These are phyloP conservation scores for Rhododendron simsii DNA, from an alignment of 148 eudicot genomes.

Conservation along the genomic window DNA sequence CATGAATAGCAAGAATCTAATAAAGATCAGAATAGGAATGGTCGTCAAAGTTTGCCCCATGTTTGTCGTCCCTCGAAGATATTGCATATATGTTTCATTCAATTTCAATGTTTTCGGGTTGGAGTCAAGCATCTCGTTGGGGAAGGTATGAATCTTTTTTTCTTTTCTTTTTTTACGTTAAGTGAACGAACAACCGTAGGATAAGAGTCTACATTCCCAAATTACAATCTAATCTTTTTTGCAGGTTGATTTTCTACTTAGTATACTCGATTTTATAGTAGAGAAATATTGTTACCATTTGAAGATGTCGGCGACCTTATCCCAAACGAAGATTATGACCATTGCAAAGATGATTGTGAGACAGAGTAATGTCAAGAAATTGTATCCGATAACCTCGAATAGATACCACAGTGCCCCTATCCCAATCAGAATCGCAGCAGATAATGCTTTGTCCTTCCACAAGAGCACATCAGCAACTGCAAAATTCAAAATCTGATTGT, in stretches of 20 bases:
- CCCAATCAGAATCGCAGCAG: conserved; percentile 28
- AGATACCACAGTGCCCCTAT: conserved; percentile 37
- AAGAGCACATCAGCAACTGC: conserved; percentile 41
- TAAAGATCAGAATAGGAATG: no score
- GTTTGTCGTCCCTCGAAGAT: no score
- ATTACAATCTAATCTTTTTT: no score
- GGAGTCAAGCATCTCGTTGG: no score
- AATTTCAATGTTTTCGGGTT: no score
- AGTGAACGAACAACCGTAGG: no score
- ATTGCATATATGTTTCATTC: no score
- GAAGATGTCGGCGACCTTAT: conserved; percentile 23
- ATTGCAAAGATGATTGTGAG: conserved; percentile 35
- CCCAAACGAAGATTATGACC: conserved; percentile 38
- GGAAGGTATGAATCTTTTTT: no score
- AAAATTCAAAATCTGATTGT: conserved; percentile 6
- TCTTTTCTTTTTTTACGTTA: no score
- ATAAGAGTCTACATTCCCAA: no score
- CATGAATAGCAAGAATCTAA: no score
- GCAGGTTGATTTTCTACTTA: not conserved
- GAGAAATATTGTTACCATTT: conserved; percentile 23
- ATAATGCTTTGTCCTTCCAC: conserved; percentile 40
- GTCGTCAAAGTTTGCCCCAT: no score
- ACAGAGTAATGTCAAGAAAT: conserved; percentile 33
- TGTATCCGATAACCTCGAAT: conserved; percentile 41
- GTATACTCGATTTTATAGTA: not conserved